Base-by-base conservation (phyloP, 2,329 filamentous ascomycete species). In the Acephala macrosclerotiorum region DNA sequence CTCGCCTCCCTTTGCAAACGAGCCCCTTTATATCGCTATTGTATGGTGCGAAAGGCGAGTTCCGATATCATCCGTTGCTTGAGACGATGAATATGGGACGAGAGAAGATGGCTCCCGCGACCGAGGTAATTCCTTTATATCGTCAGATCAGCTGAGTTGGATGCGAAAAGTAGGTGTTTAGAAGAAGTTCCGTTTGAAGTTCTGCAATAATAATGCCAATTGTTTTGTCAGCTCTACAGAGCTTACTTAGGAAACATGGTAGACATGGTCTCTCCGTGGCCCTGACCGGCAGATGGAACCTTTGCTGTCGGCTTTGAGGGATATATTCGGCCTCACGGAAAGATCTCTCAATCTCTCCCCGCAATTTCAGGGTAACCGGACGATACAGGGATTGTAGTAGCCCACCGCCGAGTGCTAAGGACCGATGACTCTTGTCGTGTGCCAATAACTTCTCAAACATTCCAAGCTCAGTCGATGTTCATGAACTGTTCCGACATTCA, bases 401-500 rank as follows among this genome's bases (percentile, higher is more conserved):
- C 29, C 29, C 25, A 45, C 25, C 20, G 57, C 57, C 20, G 29
- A 42, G 25, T 42, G 38, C 35, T 42, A 59, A 59, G 57, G 18
- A 58, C 45, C 18, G 16, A 47, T 61, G 59, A 61, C 59, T 61
- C 59, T 61, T 53, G 59, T 61, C 59, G 59, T 61, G 59, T 61
- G 45, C 55, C 14, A 26, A 55, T 20, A 57, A 22, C 5, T 18
- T 57, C 33, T 25, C 55, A 57, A 8, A 38, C 35, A 36, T 57
- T 57, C 55, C 36, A 25, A 36, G 4, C 29, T 33, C 29, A 5
- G 29, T 33, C 55, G 9, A 38, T 26, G 9, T 36, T 35, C 22
- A 33, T 18, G 45, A 47, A 11, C 20, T 35, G 18, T 35, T 20
- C 20, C 12, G 58, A 60, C 18, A 40, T 61, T 25, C 36, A 1